Percentiles rank a stretch among this genome's conserved stretches.
Evolutionary conservation across 257 asterid species (phyloP).

Genomic region (Nicotiana sylvestris): DNA sequence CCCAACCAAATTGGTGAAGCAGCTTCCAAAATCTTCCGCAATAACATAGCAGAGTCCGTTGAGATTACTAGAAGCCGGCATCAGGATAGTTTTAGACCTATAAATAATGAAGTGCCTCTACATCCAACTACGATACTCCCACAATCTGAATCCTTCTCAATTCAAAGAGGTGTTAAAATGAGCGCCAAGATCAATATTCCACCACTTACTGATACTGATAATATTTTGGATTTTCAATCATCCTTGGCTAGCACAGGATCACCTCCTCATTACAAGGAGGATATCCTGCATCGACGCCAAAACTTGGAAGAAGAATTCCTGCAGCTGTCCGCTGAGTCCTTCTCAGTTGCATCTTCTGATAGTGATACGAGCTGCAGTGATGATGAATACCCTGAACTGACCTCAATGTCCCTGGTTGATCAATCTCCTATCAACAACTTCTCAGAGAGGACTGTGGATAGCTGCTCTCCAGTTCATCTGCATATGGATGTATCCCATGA

Average conservation of each 20-base stretch:
- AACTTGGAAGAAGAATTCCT: constrained; percentile 83
- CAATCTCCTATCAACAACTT: constrained; percentile 32
- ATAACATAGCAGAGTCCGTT: constrained; percentile 27
- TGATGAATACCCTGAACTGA: constrained; percentile 46
- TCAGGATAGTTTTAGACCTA: constrained; percentile 33
- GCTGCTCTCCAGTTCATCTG: constrained; percentile 17
- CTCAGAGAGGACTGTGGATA: constrained; percentile 27
- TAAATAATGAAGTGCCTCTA: constrained; percentile 29
- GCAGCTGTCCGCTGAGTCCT: constrained; percentile 72
- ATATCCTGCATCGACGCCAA: constrained; percentile 83
- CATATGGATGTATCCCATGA: constrained; percentile 26
- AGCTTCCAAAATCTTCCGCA: constrained; percentile 39
- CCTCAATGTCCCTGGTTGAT: constrained; percentile 30
- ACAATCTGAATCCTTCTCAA: constrained; percentile 31
- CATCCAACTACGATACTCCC: constrained; percentile 28
- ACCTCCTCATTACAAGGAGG: constrained; percentile 91
- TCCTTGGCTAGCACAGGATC: constrained; percentile 60
- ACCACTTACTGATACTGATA: constrained; percentile 36
- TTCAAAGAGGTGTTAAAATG: constrained; percentile 30
- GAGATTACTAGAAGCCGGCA: constrained; percentile 27
- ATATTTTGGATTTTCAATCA: constrained; percentile 38
- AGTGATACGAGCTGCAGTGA: constrained; percentile 79
- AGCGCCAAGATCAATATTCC: constrained; percentile 26
- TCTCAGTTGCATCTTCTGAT: constrained; percentile 72
- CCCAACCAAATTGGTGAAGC: constrained; percentile 50